phyloP scores from a whole-genome alignment of 2,329 filamentous ascomycete genomes.

The Penicillium expansum region DNA sequence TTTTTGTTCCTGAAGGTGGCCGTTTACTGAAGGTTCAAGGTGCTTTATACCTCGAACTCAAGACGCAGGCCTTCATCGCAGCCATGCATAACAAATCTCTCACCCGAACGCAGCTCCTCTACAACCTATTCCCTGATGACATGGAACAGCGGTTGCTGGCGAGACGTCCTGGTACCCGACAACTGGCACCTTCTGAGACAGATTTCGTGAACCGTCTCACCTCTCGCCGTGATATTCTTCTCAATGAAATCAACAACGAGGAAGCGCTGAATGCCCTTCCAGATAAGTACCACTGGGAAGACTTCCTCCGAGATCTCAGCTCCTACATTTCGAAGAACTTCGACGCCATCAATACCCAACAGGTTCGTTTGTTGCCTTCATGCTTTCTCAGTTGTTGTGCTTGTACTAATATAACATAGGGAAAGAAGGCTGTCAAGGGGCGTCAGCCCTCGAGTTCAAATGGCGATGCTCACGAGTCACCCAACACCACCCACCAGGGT shows the following conservation, averaged over 20 bases:
- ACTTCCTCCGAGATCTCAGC: conserved; percentile 60
- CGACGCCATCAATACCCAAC: conserved; percentile 51
- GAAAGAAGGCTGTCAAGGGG: conserved; percentile 41
- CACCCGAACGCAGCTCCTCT: conserved; percentile 55
- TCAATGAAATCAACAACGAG: conserved; percentile 53
- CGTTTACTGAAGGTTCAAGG: conserved; percentile 60
- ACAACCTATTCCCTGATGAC: conserved; percentile 59
- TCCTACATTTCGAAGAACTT: conserved; percentile 59
- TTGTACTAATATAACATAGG: conserved; percentile 28
- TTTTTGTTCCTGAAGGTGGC: conserved; percentile 60
- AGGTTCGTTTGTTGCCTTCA: conserved; percentile 32
- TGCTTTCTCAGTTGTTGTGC: neutral
- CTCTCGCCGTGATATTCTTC: conserved; percentile 56
- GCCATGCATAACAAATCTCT: conserved; percentile 57
- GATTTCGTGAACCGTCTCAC: conserved; percentile 58
- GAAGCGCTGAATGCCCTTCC: conserved; percentile 52
- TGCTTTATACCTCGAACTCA: conserved; percentile 61
- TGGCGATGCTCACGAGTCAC: conserved; percentile 38
- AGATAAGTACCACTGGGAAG: conserved; percentile 62
- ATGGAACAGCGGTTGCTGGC: conserved; percentile 54
- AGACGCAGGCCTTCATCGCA: conserved; percentile 66
- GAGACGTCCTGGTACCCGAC: conserved; percentile 54
- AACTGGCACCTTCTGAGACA: conserved; percentile 57
- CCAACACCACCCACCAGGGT: conserved; percentile 40
- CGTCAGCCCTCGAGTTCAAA: conserved; percentile 37